Evolutionary conservation across 2,329 filamentous ascomycete genomes (phyloP), one percentile per base, ranked within the genome.

Genomic region (Nigrospora oryzae): DNA sequence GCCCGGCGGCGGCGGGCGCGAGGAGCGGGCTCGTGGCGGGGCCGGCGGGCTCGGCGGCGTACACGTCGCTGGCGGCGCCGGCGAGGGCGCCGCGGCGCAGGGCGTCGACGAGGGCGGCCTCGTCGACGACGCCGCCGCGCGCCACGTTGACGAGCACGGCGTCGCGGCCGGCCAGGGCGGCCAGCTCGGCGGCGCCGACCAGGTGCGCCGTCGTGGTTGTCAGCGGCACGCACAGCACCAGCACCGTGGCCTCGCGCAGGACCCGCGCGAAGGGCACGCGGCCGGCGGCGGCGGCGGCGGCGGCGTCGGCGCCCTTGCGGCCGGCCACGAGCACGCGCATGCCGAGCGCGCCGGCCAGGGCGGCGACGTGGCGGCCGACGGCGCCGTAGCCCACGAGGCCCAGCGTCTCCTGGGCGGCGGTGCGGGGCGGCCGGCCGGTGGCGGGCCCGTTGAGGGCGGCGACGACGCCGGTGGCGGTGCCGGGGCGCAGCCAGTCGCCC

Each of bases 341-440:
- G 10, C 59, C 60, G 12, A 62, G 39, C 1, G 38, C 40, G 12
- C 34, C 45, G 2, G 51, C 57, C 28, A 43, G 47, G 12, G 34
- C 15, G 46, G 56, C 58, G 34, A 59, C 34, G 15, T 45, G 17
- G 48, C 43, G 53, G 3, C 60, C 60, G 10, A 62, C 56, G 12
- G 52, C 56, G 17, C 59, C 60, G 43, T 61, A 59, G 2, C 60
- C 60, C n/a, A 62, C 46, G 12, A 62, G 59, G 5, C 57, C 60
- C 8, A 59, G 45, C 2, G 51, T 47, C 48, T 62, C 60, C 13
- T 53, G 51, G 5, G 44, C 45, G 13, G 49, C 55, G 0, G 55
- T 59, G 37, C 49, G 46, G 10, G 60, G 60, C 36, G 54, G 47
- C 36, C 47, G 54, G 15, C 52, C 56, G 15, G 58, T n/a, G n/a